Evolutionary conservation across 1,284 basidiomycete genomes (phyloP).

Genomic region (Trametes sp.): DNA sequence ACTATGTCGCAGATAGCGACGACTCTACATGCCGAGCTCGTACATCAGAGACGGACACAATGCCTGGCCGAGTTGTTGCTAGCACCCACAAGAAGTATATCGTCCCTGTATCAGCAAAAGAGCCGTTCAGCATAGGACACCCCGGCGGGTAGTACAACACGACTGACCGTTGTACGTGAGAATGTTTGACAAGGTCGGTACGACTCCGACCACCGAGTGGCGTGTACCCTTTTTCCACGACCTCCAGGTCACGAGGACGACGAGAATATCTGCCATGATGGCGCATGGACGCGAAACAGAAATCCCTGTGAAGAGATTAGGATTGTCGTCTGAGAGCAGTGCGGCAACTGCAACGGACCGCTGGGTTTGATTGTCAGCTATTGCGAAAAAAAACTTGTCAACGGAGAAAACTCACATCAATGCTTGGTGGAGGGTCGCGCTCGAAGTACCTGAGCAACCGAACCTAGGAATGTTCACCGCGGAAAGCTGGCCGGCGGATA

Average conservation of each 20-base stretch:
- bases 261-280: background rate
- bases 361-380: no score
- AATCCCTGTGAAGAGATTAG: background rate
- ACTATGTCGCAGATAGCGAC: background rate
- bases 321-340: background rate
- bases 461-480: no score
- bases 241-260: background rate
- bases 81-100: background rate
- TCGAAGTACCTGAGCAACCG: no score
- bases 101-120: background rate
- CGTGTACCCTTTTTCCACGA: background rate
- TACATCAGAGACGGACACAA: background rate
- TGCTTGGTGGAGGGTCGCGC: no score
- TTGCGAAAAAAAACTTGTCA: no score
- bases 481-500: no score
- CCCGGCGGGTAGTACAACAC: background rate
- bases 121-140: background rate
- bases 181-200: background rate
- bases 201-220: background rate
- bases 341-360: no score
- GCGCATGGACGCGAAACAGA: background rate
- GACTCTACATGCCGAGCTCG: background rate
- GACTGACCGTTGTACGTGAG: background rate
- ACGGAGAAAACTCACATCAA: no score
- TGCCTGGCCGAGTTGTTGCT: no score